These are phyloP conservation scores for Calonectria montana DNA, from an alignment of 2,329 filamentous ascomycete genomes.

Conservation along the genomic window DNA sequence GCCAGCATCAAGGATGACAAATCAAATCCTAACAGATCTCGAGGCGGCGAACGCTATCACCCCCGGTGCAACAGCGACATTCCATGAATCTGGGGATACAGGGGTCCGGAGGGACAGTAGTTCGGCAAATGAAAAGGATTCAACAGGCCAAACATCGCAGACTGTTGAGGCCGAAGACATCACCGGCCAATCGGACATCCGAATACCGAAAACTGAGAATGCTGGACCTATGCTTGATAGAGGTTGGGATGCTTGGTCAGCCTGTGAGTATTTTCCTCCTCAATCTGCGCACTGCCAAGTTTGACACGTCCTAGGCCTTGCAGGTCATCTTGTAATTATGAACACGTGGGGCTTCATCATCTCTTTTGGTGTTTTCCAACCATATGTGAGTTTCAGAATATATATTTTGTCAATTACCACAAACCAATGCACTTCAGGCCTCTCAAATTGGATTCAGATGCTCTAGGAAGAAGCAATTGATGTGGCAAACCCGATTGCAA, in stretches of 20 bases:
- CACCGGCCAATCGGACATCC: background rate
- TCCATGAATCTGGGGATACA: background rate
- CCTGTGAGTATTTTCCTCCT: background rate
- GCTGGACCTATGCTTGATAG: background rate
- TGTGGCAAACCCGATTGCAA: too few species aligned
- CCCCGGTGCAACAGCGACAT: background rate
- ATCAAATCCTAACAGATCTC: background rate
- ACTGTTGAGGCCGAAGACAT: background rate
- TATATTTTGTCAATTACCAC: background rate
- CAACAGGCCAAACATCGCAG: background rate
- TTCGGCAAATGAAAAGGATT: background rate
- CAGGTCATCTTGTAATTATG: conserved; percentile 1
- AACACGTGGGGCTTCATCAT: conserved; percentile 4
- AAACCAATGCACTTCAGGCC: too few species aligned
- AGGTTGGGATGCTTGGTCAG: background rate
- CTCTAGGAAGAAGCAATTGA: too few species aligned
- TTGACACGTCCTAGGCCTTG: background rate
- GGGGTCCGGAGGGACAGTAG: background rate
- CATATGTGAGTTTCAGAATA: background rate
- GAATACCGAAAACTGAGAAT: background rate
- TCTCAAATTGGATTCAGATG: too few species aligned
- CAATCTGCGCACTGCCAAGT: background rate
- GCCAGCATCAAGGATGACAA: too few species aligned
- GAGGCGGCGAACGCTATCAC: background rate
- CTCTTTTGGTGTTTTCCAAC: conserved; percentile 3